Base-by-base conservation (phyloP, 805 yeast genomes). In the Candida boleticola region DNA sequence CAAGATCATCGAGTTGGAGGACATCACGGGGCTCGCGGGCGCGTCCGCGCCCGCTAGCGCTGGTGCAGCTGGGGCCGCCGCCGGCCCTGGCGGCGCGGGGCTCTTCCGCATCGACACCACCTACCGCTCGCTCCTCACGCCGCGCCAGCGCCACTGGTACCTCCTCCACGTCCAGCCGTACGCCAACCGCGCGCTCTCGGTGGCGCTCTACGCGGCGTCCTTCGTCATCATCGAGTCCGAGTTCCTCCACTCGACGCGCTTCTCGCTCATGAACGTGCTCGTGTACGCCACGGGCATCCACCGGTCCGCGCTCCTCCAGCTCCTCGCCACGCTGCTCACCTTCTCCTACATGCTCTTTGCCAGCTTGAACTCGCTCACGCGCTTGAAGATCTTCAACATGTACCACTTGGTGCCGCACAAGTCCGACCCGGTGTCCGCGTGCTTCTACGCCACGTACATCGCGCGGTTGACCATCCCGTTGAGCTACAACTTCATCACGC, bases 381-480 rank as follows among this genome's bases (percentile, higher is more conserved):
- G 77, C 36, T 72, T 87, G 44, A 79, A 82, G 46, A 65, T 88
- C 4, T 88, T 88, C 70, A 83, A 84, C 55, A 73, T 84, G 59
- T 88, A 86, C 57, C 89, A 85, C 46, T 71, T 88, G 44, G 89
- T 85, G 11, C 80, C 83, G 16, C 74, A 74, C 47, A 75, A 80
- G 40, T 82, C 92, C 0, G 92, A 84, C 55, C 83, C 87, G 0
- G 84, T 86, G 0, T 80, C 88, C 13, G 75, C 85, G 18, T 73
- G 87, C 26, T 88, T 87, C 57, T 88, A 85, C 58, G 80, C 89
- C 17, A 83, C 85, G 53, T 87, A 88, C 53, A 81, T 87, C 16
- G 84, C 90, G 39, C 79, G 96, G 48, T 67, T 88, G 57, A 85
- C 95, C 0, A 82, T 88, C 10, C 96, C 96, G 9, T 68, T 88